Percentiles rank a stretch among this genome's conserved stretches.
Evolutionary conservation across 306 rosid species (phyloP).

Genomic region (Castanea sativa): DNA sequence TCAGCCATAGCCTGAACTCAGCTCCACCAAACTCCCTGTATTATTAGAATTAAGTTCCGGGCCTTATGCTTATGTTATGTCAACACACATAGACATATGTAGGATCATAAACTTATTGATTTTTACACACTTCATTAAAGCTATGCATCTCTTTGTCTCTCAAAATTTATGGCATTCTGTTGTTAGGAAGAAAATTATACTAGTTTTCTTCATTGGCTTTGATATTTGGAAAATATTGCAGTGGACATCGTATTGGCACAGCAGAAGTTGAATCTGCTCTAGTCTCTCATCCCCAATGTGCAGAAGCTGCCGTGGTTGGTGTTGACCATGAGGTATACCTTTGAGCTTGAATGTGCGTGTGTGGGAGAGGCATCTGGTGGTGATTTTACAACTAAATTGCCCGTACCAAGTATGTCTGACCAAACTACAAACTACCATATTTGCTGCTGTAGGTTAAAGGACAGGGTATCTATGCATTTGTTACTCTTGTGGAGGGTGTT

Average conservation of each 20-base stretch:
- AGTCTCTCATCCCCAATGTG: conserved; percentile 86
- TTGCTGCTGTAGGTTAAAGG: conserved; percentile 76
- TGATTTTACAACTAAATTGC: conserved; percentile 12
- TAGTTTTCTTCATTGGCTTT: conserved; percentile 11
- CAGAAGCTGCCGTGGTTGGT: conserved; percentile 99
- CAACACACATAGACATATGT: not conserved
- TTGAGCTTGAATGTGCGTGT: conserved; percentile 7
- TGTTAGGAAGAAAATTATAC: not conserved
- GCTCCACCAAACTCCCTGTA: too few relatives aligned
- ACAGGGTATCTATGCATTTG: conserved; percentile 93
- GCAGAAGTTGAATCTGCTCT: conserved; percentile 99
- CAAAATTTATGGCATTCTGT: not conserved
- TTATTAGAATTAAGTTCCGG: too few relatives aligned
- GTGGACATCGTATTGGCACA: conserved; percentile 99
- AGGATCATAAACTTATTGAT: not conserved
- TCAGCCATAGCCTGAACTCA: too few relatives aligned
- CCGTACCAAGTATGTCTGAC: conserved; percentile 19
- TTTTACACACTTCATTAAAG: not conserved
- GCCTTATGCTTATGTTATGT: too few relatives aligned
- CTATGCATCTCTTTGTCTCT: not conserved
- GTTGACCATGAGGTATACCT: conserved; percentile 84
- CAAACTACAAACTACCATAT: conserved; percentile 18
- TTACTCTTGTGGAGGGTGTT: conserved; percentile 82
- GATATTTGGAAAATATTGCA: conserved; percentile 31
- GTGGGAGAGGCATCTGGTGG: not conserved